Evolutionary conservation across 192 early-diverging fungal species (phyloP).

Genomic region (Spinellus fusiger): DNA sequence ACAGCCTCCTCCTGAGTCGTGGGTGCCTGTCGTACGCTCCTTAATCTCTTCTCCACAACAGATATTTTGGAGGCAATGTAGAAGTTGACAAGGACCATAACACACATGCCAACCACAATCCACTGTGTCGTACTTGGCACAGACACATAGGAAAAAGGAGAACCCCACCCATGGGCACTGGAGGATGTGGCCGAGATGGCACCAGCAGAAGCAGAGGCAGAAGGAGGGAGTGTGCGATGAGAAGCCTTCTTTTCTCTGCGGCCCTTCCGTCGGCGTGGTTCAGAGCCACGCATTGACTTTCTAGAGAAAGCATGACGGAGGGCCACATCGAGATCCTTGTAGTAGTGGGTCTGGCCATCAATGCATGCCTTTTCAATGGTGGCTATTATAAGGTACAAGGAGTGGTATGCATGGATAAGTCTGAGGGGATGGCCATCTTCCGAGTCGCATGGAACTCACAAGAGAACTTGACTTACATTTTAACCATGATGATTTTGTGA

Average conservation of each 20-base stretch:
- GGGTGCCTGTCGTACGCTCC: not conserved
- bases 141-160: too few species aligned
- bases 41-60: constrained; percentile 5
- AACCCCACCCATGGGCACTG: too few species aligned
- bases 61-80: constrained; percentile 7
- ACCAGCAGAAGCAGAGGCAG: too few species aligned
- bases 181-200: too few species aligned
- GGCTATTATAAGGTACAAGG: constrained; percentile 13
- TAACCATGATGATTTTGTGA: constrained; percentile 43
- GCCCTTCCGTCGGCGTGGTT: not conserved
- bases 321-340: constrained; percentile 31
- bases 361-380: constrained; percentile 46
- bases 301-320: constrained; percentile 38
- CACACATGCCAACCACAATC: not conserved
- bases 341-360: constrained; percentile 42
- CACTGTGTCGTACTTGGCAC: not conserved
- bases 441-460: too few species aligned
- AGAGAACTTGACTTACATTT: constrained; percentile 34
- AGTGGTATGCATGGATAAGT: not conserved
- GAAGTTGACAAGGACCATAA: constrained; percentile 10
- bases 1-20: constrained; percentile 1
- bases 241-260: constrained; percentile 3
- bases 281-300: not conserved
- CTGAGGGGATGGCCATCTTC: too few species aligned
- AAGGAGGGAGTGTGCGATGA: not conserved